phyloP scores from a whole-genome alignment of 176 grass and related monocot species.

The Oryza punctata region DNA sequence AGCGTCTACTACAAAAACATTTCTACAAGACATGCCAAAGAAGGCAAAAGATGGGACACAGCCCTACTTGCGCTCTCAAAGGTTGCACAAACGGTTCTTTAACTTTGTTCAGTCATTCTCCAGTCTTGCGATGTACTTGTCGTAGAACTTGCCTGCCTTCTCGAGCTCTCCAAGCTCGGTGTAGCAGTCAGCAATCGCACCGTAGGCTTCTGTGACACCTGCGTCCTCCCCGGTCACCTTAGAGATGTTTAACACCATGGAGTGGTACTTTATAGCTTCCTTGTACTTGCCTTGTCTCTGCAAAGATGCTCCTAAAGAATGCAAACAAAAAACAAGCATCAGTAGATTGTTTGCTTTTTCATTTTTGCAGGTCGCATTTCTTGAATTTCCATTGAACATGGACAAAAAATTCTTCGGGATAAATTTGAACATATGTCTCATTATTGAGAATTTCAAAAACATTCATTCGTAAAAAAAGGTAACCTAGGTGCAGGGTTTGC shows the following conservation, averaged over 20 bases:
- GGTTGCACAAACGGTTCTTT: neutral
- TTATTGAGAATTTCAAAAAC: neutral
- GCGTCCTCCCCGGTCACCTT: slow-evolving; percentile 68
- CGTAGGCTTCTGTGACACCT: slow-evolving; percentile 86
- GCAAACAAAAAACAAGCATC: neutral
- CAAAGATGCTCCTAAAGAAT: slow-evolving; percentile 72
- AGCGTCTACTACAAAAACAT: neutral
- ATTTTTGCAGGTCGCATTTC: neutral
- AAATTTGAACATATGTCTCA: neutral
- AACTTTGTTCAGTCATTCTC: slow-evolving; percentile 63
- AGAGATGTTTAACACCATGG: slow-evolving; percentile 79
- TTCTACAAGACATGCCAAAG: neutral
- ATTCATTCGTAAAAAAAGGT: neutral
- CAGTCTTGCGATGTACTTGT: slow-evolving; percentile 85
- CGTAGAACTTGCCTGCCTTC: slow-evolving; percentile 89
- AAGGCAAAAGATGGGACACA: neutral
- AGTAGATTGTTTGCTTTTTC: neutral
- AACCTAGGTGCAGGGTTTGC: too few species aligned
- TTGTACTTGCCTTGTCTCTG: slow-evolving; percentile 96
- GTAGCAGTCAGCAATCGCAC: slow-evolving; percentile 97
- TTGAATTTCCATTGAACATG: slow-evolving; percentile 4
- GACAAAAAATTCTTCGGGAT: neutral
- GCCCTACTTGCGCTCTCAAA: neutral
- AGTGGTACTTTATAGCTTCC: slow-evolving; percentile 94
- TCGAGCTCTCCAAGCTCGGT: slow-evolving; percentile 92